phyloP scores from a whole-genome alignment of 257 asterid species.

The Jasminum sambac region DNA sequence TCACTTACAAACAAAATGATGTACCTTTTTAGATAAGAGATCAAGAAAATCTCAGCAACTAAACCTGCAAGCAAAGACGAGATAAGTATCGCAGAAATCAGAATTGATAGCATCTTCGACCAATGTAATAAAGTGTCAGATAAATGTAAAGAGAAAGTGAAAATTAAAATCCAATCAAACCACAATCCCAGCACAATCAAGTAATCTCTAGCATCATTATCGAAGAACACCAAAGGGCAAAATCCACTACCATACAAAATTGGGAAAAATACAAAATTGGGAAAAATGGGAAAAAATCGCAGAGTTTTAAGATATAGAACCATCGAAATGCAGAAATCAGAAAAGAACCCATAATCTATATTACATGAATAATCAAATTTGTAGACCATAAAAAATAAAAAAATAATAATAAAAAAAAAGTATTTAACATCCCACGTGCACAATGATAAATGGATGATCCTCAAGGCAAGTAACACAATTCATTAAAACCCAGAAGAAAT shows the following conservation, averaged over 20 bases:
- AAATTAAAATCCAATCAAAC: neutral
- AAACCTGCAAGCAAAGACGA: conserved; percentile 12
- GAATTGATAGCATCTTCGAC: too few relatives aligned
- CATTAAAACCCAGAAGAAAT: conserved; percentile 31
- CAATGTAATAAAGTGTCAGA: neutral
- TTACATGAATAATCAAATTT: conserved; percentile 28
- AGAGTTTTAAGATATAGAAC: neutral
- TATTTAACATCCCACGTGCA: conserved; percentile 35
- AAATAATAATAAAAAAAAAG: conserved; percentile 32
- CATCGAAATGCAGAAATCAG: conserved; percentile 19
- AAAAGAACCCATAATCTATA: conserved; percentile 25
- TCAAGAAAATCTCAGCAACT: neutral
- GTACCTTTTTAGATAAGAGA: neutral
- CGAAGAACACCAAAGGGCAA: too few relatives aligned
- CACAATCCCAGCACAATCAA: conserved; percentile 9
- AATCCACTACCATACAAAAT: too few relatives aligned
- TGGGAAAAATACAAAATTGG: too few relatives aligned
- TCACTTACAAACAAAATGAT: too few relatives aligned
- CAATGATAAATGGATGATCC: conserved; percentile 43
- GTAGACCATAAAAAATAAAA: conserved; percentile 40
- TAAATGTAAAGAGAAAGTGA: neutral
- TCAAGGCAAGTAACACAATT: conserved; percentile 33
- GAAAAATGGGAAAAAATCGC: conserved; percentile 25
- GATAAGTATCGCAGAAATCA: conserved; percentile 3
- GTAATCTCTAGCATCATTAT: conserved; percentile 18